Evolutionary conservation across 805 yeast species (phyloP), one percentile per base, ranked within the genome.

Genomic region (Zygosaccharomyces rouxii): DNA sequence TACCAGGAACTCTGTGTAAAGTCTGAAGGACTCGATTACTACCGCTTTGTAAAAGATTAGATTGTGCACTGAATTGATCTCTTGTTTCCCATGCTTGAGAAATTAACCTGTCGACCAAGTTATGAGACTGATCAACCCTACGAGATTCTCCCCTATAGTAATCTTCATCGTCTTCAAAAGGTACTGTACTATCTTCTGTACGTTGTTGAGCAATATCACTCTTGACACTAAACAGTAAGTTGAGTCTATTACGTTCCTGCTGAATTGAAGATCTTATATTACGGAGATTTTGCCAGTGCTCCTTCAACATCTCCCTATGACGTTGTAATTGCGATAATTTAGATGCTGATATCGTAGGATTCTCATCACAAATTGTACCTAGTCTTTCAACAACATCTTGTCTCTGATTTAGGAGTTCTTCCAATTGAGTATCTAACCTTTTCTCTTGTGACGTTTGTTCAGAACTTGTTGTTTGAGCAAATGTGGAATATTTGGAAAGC

Each of bases 81-180:
- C 98, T 74, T 0, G 98, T 89, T 56, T 86, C 87, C 69, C 80
- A 84, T 1, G 97, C 98, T 63, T 85, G 90, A n/a, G 78, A 77
- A 33, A 92, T 75, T 49, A 94, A 72, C 38, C 84, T 71, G 63
- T 94, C 97, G 13, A 95, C 87, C 44, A 89, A 71, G 38, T 76
- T 74, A 63, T 89, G 83, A 38, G 94, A 81, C 44, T 75, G 74
- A 55, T 86, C 87, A 16, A 85, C 84, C 43, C 96, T 73, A 33
- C 77, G 72, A 6, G 88, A 68, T 67, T 92, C 99, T 50, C 85
- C 82, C 48, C 84, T 74, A 63, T 87, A 81, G 64, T 92, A 92
- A 52, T 81, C 86, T 53, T 84, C 80, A 47, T 82, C 87, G 55
- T 68, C 68, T 35, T 55, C 59, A 40, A 61, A 62, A 39, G 57